Evolutionary conservation across 2,329 filamentous ascomycete species (phyloP), one percentile per base, ranked within the genome.

Genomic region (Xenoacremonium recifei): DNA sequence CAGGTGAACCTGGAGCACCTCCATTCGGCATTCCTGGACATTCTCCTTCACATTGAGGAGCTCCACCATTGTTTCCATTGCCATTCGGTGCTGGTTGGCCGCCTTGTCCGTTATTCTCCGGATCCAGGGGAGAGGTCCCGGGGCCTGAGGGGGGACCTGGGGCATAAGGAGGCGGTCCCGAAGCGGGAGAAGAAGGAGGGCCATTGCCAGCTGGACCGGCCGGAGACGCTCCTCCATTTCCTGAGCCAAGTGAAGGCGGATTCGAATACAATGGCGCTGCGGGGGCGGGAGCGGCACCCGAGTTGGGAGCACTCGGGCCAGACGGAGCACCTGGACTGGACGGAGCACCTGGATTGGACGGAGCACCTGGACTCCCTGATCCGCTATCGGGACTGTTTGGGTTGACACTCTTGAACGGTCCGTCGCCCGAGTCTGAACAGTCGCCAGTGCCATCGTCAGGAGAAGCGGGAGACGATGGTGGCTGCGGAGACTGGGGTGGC

Each of bases 31-130:
- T 23, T 10, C 18, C 25, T 3, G 23, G 40, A 20, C 44, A 47
- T 13, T 47, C 37, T 7, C 44, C 44, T 6, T 32, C 30, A 21
- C 40, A 47, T 25, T 33, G 34, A 30, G 25, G 36, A 5, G 21
- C 11, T 7, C 21, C 27, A 10, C 21, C 23, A n/a, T 11, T 21
- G n/a, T 15, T 10, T 13, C 3, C 21, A 7, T 17, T 10, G n/a
- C 15, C 21, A 13, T 12, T 15, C 30, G 23, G 19, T 19, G 32
- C 17, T 27, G 40, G 13, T 4, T n/a, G 33, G 29, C 35, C 15
- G 17, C 23, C 37, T 5, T 27, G 12, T 9, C 21, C 17, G 11
- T 12, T 35, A 16, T 13, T 21, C 23, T 35, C 15, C 2, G 34
- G 20, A 15, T 7, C 31, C 5, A 38, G 27, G 36, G 37, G 30